phyloP scores from a whole-genome alignment of 352 stramenopile species.

The Phytophthora fragariae region DNA sequence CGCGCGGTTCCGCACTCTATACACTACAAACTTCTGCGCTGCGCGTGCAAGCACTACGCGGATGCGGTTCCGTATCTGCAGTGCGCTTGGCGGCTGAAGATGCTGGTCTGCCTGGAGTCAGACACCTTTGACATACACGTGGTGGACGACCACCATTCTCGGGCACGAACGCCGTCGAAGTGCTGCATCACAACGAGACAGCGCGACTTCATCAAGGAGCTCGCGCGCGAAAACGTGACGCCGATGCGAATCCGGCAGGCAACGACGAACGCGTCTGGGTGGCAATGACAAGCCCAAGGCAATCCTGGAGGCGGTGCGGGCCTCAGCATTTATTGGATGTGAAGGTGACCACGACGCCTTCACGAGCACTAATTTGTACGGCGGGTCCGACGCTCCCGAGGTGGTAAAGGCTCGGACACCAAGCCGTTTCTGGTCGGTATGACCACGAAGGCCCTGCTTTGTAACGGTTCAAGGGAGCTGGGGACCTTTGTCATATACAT shows the following conservation, averaged over 20 bases:
- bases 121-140: conserved; percentile 4
- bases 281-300: conserved; percentile 7
- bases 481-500: background rate
- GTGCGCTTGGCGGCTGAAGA: conserved; percentile 14
- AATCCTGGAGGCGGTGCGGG: background rate
- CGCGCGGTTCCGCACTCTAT: conserved; percentile 11
- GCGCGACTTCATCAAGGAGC: conserved; percentile 15
- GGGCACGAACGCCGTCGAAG: background rate
- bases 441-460: no score
- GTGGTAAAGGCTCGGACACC: no score
- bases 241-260: conserved; percentile 10
- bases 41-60: conserved; percentile 12
- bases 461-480: no score
- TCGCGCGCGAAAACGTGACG: conserved; percentile 12
- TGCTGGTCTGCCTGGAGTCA: conserved; percentile 12
- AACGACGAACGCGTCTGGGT: background rate
- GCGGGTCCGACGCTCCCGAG: no score
- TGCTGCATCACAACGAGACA: background rate
- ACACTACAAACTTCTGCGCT: conserved; percentile 15
- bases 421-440: no score
- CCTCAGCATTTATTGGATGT: conserved; percentile 7
- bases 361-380: background rate
- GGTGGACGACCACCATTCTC: conserved; percentile 4
- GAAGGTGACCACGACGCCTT: conserved; percentile 18
- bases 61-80: background rate